Evolutionary conservation across 495 filamentous ascomycete species (phyloP).

Genomic region (Penicillium diatomitis): DNA sequence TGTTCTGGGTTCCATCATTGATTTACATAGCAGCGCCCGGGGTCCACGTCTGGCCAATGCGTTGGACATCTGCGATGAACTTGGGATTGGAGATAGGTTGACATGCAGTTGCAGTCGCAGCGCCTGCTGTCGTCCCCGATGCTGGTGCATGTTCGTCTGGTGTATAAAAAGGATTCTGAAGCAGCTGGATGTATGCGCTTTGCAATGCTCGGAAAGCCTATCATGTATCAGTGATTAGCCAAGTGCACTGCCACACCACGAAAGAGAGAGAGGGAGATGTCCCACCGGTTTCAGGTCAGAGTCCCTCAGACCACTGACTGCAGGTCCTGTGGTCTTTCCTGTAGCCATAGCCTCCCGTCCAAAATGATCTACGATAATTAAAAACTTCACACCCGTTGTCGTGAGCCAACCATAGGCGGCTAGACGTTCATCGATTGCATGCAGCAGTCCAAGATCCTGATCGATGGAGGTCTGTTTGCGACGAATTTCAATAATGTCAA

Average conservation of each 20-base stretch:
- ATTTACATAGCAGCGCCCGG: slow-evolving; percentile 44
- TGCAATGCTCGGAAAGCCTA: slow-evolving; percentile 87
- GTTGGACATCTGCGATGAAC: slow-evolving; percentile 73
- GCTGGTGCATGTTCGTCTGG: slow-evolving; percentile 70
- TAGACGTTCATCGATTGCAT: slow-evolving; percentile 84
- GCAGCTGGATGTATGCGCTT: slow-evolving; percentile 74
- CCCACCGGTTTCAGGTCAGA: slow-evolving; percentile 68
- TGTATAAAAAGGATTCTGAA: slow-evolving; percentile 93
- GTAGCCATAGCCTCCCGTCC: slow-evolving; percentile 36
- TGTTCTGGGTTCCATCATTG: slow-evolving; percentile 8
- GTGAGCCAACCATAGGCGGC: slow-evolving; percentile 93
- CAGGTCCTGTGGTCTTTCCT: slow-evolving; percentile 21
- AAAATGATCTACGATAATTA: slow-evolving; percentile 80
- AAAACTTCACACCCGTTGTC: slow-evolving; percentile 87
- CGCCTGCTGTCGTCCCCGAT: slow-evolving; percentile 19
- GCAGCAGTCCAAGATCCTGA: slow-evolving; percentile 82
- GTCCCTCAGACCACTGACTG: slow-evolving; percentile 56
- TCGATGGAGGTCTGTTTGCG: slow-evolving; percentile 56
- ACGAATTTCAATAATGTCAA: slow-evolving; percentile 87
- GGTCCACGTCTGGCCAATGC: slow-evolving; percentile 65
- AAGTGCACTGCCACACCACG: not conserved
- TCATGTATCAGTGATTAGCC: not conserved
- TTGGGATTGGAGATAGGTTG: slow-evolving; percentile 69
- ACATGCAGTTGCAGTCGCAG: slow-evolving; percentile 15
- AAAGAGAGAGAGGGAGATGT: not conserved